Evolutionary conservation across 2,329 filamentous ascomycete genomes (phyloP).

Genomic region (Verticillium isaacii): DNA sequence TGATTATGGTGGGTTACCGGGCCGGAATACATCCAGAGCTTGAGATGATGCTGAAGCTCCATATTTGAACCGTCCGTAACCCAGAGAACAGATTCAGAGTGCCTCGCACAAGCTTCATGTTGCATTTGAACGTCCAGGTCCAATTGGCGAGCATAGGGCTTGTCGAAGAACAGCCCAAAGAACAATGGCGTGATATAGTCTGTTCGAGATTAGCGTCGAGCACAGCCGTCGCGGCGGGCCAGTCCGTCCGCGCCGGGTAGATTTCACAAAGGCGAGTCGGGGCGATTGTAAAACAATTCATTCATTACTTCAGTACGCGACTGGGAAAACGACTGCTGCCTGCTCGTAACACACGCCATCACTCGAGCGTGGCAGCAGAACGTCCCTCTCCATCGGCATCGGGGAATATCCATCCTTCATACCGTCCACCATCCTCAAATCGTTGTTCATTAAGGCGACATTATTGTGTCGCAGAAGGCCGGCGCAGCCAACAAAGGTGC

Average conservation of each 20-base stretch:
- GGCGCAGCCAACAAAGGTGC: not conserved
- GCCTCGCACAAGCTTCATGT: no score
- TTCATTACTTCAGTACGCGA: not conserved
- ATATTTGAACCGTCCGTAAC: no score
- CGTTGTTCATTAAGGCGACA: conserved; percentile 1
- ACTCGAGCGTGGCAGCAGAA: not conserved
- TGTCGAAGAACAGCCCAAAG: no score
- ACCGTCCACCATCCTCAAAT: not conserved
- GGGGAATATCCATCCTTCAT: conserved; percentile 3
- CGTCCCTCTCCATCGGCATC: not conserved
- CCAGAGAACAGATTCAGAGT: no score
- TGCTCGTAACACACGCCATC: not conserved
- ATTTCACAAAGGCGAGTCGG: not conserved
- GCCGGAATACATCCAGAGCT: no score
- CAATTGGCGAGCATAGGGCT: no score
- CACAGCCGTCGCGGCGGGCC: not conserved
- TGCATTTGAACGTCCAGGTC: no score
- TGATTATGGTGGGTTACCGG: no score
- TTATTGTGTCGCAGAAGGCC: not conserved
- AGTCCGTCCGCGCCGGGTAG: not conserved
- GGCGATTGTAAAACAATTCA: not conserved
- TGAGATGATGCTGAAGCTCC: no score
- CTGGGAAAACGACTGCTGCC: not conserved
- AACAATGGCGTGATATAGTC: not conserved
- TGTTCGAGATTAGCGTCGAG: not conserved